These are phyloP conservation scores for Naegleria fowleri DNA, from an alignment of 208 protist species.

Conservation along the genomic window DNA sequence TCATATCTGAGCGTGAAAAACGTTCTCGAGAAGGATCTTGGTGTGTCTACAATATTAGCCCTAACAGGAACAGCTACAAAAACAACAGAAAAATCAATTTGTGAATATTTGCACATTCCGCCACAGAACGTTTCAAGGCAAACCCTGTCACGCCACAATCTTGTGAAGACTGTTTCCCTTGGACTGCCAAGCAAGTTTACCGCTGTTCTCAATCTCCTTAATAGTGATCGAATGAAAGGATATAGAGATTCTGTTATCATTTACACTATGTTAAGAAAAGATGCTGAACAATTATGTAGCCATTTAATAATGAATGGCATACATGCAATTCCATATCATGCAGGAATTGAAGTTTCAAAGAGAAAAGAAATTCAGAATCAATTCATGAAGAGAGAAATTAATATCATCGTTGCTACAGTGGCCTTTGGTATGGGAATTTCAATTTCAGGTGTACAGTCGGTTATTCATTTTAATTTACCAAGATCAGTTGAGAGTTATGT, in stretches of 20 bases:
- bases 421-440: constrained; percentile 80
- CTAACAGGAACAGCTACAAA: constrained; percentile 33
- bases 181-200: background rate
- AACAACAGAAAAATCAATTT: background rate
- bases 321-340: constrained; percentile 28
- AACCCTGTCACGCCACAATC: background rate
- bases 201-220: background rate
- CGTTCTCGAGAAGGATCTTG: background rate
- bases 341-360: background rate
- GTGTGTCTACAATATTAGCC: constrained; percentile 12
- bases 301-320: background rate
- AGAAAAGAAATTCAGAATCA: constrained; percentile 36
- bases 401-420: constrained; percentile 67
- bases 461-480: constrained; percentile 38
- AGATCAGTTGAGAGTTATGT: constrained; percentile 44
- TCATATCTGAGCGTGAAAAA: constrained; percentile 29
- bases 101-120: background rate
- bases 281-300: background rate
- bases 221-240: background rate
- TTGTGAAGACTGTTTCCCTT: background rate
- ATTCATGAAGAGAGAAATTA: constrained; percentile 49
- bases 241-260: constrained; percentile 8
- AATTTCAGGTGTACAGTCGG: constrained; percentile 13
- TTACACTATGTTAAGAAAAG: background rate
- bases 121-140: background rate